Evolutionary conservation across 345 rosid species (phyloP).

Genomic region (rapeseed (Brassica napus)): Da-Ae NC_063441.1:11301501-11302000

Average conservation of each 20-base stretch:
- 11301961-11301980: constrained; percentile 51
- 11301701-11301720: constrained; percentile 50
- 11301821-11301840: constrained; percentile 11
- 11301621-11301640: constrained; percentile 43
- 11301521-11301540: constrained; percentile 40
- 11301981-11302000: constrained; percentile 48
- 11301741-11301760: constrained; percentile 49
- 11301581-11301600: background rate
- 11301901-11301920: constrained; percentile 53
- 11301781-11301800: constrained; percentile 63
- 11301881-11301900: constrained; percentile 42
- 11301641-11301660: constrained; percentile 49
- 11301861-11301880: constrained; percentile 61
- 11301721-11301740: constrained; percentile 20
- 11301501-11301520: constrained; percentile 52
- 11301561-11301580: too few relatives aligned
- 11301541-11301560: constrained; percentile 43
- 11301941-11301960: constrained; percentile 51
- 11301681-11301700: constrained; percentile 53
- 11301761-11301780: constrained; percentile 40
- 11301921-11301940: constrained; percentile 72
- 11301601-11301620: constrained; percentile 57
- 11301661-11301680: constrained; percentile 46
- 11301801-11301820: constrained; percentile 93
- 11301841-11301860: constrained; percentile 45